Base-by-base conservation (phyloP, 2,329 filamentous ascomycete species). In the Nemania serpens region DNA sequence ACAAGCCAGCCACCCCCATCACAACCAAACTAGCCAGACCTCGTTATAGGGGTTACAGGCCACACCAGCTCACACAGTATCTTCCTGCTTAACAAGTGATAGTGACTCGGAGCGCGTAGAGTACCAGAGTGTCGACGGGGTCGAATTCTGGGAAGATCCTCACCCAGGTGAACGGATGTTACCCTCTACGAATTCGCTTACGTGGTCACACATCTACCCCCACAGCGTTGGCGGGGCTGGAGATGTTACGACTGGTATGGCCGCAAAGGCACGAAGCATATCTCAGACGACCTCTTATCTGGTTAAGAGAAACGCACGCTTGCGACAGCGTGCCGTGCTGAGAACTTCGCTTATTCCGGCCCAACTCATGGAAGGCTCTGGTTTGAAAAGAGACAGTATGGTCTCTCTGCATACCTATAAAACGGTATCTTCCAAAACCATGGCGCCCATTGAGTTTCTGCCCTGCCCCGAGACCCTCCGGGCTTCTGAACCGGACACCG, bases 11-110 rank as follows among this genome's bases (percentile, higher is more conserved):
- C 18, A 75, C 48, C 77, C 80, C 34, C 58, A 69, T 9, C 73
- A 69, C 56, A 71, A 72, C 46, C 70, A 70, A 59, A 68, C 68
- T 58, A 72, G 71, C 62, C 75, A 73, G 49, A 75, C 75, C 67
- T 74, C 75, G 47, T 83, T 82, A 82, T 88, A 83, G 85, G 78
- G 79, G 75, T 81, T 73, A 77, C 81, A 85, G 83, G 84, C 78
- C 82, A 80, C 81, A 79, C 76, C 81, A 77, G 75, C 75, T 77
- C 76, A 78, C 72, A 73, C 73, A 71, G 68, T 76, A 74, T 73
- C 74, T 66, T 70, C 70, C 62, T 66, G 68, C 67, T 63, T 66
- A 60, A 58, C 66, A 53, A 63, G 59, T 59, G 62, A 63, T 51
- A 62, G 66, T 56, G 68, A 66, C 61, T 70, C 62, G 58, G 55